phyloP scores from a whole-genome alignment of 1,284 basidiomycete species.

The Amylostereum areolatum region DNA sequence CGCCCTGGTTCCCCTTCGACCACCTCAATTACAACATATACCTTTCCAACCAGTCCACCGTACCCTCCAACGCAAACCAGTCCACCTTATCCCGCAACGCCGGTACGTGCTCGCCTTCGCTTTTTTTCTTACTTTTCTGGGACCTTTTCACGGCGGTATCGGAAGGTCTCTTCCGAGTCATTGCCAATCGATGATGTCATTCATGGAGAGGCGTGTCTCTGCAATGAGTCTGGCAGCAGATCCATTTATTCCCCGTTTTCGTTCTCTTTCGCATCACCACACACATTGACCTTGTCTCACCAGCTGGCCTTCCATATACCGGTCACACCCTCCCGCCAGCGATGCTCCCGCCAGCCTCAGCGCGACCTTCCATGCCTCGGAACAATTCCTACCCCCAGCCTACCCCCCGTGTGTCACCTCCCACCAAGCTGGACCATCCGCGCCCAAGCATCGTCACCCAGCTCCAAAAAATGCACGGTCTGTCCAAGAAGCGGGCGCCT shows the following conservation, averaged over 20 bases:
- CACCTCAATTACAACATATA: slow-evolving; percentile 27
- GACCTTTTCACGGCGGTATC: no score
- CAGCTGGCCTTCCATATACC: no score
- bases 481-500: slow-evolving; percentile 56
- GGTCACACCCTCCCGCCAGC: no score
- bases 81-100: not conserved
- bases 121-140: no score
- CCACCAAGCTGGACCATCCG: slow-evolving; percentile 3
- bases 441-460: slow-evolving; percentile 43
- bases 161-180: no score
- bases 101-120: not conserved
- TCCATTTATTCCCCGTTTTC: no score
- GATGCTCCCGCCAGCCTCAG: no score
- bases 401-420: slow-evolving; percentile 1
- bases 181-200: no score
- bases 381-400: slow-evolving; percentile 5
- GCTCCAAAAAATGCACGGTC: slow-evolving; percentile 51
- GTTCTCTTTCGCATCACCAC: no score
- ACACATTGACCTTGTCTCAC: no score
- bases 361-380: slow-evolving; percentile 1
- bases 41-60: slow-evolving; percentile 19
- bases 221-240: no score
- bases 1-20: slow-evolving; percentile 34
- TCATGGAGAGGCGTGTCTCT: no score
- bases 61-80: not conserved